A percentile compares a stretch with the other conserved stretches of the same genome.
These are phyloP conservation scores for Elsinoe batatas DNA, from an alignment of 2,329 filamentous ascomycete species.

Conservation along the genomic window DNA sequence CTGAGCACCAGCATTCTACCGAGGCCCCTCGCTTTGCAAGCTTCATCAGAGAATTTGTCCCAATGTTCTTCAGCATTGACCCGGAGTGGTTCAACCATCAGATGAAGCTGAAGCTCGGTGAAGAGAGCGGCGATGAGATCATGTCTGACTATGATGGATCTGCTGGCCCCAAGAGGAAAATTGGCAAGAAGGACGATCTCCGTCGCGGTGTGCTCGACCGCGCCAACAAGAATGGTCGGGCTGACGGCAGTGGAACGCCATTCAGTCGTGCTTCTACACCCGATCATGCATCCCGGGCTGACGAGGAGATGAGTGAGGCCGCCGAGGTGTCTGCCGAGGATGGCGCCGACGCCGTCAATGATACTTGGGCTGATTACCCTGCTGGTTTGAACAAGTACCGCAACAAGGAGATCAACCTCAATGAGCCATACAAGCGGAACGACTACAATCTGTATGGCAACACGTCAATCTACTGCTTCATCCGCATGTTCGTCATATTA, in stretches of 20 bases:
- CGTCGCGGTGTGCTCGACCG: conserved; percentile 79
- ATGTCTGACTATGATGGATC: conserved; percentile 57
- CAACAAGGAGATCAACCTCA: conserved; percentile 58
- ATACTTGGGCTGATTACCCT: conserved; percentile 54
- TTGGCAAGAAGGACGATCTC: conserved; percentile 64
- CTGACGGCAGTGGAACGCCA: conserved; percentile 67
- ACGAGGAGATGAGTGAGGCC: conserved; percentile 54
- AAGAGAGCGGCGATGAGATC: conserved; percentile 66
- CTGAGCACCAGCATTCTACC: conserved; percentile 32
- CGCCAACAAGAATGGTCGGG: conserved; percentile 56
- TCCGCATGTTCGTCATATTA: conserved; percentile 84
- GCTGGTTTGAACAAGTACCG: conserved; percentile 46
- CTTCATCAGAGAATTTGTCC: conserved; percentile 43
- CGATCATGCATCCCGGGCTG: conserved; percentile 64
- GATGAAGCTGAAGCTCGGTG: conserved; percentile 41
- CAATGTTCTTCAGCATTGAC: conserved; percentile 42
- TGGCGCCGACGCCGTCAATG: conserved; percentile 45
- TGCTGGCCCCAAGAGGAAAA: conserved; percentile 56
- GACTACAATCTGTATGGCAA: conserved; percentile 89
- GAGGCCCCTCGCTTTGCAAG: conserved; percentile 36
- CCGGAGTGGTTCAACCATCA: conserved; percentile 54
- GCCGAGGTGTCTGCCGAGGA: conserved; percentile 7
- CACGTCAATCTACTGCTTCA: conserved; percentile 85
- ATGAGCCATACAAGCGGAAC: conserved; percentile 70
- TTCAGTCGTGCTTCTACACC: conserved; percentile 84